Conservation (phyloP, 768 basidiomycete genomes). For the Lactarius pseudohatsudake region DNA sequence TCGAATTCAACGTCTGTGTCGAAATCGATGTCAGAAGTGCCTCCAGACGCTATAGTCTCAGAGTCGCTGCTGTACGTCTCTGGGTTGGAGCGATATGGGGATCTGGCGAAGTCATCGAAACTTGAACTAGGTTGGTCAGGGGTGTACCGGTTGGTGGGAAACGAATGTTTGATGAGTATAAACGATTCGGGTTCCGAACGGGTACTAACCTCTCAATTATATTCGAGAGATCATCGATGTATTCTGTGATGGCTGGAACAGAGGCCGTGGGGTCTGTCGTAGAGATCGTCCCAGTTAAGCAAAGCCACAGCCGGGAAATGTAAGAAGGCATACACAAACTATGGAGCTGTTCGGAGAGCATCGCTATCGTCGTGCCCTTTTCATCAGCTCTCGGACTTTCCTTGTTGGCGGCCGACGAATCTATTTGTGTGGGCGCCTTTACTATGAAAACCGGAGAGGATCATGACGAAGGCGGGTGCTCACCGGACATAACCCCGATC, state of each 20-base stretch:
- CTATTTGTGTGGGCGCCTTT: neutral
- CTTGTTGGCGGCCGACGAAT: neutral
- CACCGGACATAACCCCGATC: neutral
- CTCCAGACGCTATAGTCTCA: neutral
- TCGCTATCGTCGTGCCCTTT: neutral
- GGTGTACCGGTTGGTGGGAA: too few relatives aligned
- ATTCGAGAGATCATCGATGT: neutral
- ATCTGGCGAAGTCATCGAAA: too few relatives aligned
- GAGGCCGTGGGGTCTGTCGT: neutral
- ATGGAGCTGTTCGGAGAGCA: neutral
- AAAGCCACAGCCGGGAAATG: neutral
- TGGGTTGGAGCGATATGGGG: too few relatives aligned
- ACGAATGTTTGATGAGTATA: neutral
- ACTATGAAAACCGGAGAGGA: neutral
- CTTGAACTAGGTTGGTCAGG: too few relatives aligned
- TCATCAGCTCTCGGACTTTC: neutral
- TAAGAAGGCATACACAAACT: neutral
- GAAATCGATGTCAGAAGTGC: neutral
- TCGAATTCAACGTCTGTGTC: conserved; percentile 29
- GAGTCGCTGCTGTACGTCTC: too few relatives aligned
- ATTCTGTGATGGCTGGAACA: neutral
- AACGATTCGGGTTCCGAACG: neutral
- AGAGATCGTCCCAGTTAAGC: neutral
- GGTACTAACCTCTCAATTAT: neutral
- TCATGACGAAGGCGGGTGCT: neutral